Evolutionary conservation across 2,329 filamentous ascomycete genomes (phyloP), one percentile per base, ranked within the genome.

Genomic region (Sporothrix luriei): DNA sequence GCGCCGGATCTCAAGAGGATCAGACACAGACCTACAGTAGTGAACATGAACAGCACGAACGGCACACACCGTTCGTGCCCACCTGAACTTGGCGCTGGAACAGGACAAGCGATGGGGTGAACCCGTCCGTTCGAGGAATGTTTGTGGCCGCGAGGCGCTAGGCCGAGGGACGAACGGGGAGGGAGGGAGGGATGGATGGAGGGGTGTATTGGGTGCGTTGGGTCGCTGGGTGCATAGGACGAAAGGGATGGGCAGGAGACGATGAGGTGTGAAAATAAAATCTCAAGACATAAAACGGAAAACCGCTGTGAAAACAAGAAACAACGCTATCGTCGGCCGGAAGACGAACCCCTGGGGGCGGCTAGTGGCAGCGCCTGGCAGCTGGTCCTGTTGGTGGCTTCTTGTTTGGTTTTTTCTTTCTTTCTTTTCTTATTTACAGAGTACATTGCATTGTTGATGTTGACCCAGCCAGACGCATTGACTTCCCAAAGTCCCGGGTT

Each of bases 271-370:
- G 24, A 48, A 33, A 5, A 66, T 21, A 48, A 14, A 21, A 61
- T n/a, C 10, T 1, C 16, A 33, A 66, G 40, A 57, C 21, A 24
- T 38, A 40, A 14, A 51, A 64, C 29, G 9, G 9, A 52, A 26
- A 66, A 66, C 3, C 3, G n/a, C 49, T 38, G 19, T 54, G 26
- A 48, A 33, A 62, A 64, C 21, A 26, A 33, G 7, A 21, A 21
- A 59, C 54, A 9, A 43, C 24, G 52, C 10, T 26, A 13, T 43
- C 29, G n/a, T 33, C 57, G 38, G 57, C 57, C 26, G 62, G 61
- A 48, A 26, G 43, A 24, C 61, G 61, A 65, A 65, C 61, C 33
- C 43, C 43, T 65, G 61, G 61, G 61, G 61, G 61, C 61, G 61
- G 46, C 24, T 51, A 10, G 10, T 51, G 46, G 62, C 62, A 65